Conservation (phyloP, 2,329 filamentous ascomycete genomes). For the Phaeosphaeriaceae sp. region DNA sequence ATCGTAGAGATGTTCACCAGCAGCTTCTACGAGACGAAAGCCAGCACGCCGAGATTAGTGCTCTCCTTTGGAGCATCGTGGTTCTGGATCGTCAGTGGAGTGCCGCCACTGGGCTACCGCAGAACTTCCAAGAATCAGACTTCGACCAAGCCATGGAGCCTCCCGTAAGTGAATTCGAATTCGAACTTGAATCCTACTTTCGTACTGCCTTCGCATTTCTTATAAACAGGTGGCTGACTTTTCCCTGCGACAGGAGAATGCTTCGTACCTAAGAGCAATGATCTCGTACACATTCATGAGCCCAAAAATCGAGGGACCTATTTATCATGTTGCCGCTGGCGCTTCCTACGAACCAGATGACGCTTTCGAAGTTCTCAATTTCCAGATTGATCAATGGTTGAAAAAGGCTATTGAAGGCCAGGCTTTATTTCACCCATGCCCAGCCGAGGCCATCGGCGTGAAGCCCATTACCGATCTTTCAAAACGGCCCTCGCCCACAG, state of each 20-base stretch:
- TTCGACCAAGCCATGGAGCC: neutral
- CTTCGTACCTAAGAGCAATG: conserved; percentile 1
- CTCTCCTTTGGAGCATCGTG: neutral
- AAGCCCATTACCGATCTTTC: neutral
- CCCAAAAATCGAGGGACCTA: neutral
- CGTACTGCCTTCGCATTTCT: neutral
- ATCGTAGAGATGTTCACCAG: neutral
- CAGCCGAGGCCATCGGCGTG: neutral
- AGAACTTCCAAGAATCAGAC: neutral
- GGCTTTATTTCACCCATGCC: neutral
- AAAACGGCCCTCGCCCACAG: neutral
- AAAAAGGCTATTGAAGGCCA: neutral
- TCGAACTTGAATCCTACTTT: neutral
- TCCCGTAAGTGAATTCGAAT: neutral
- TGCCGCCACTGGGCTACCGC: neutral
- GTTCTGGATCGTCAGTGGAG: neutral
- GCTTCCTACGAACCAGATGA: neutral
- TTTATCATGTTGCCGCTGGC: neutral
- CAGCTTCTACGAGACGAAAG: neutral
- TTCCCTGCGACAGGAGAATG: neutral
- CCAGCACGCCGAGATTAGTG: neutral
- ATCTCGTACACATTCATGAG: neutral
- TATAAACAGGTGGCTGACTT: neutral
- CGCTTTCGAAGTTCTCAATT: neutral
- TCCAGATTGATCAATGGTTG: conserved; percentile 1